Evolutionary conservation across 371 early-diverging fungal species (phyloP).

Genomic region (Chytridium lagenaria): DNA sequence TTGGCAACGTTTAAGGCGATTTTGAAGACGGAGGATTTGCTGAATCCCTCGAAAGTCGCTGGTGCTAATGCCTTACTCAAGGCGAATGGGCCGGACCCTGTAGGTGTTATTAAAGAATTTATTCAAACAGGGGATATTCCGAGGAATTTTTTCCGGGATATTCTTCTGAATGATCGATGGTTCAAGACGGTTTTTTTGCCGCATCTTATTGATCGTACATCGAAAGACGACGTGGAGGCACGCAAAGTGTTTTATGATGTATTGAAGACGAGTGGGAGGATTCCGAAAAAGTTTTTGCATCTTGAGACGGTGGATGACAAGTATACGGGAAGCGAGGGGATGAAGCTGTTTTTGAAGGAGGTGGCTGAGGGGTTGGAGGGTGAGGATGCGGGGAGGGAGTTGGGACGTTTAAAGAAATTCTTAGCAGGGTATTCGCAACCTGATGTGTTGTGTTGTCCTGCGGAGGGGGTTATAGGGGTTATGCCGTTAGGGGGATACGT

Average conservation of each 20-base stretch:
- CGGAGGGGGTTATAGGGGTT: neutral
- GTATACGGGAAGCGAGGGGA: neutral
- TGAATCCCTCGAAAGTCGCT: neutral
- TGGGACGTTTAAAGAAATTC: neutral
- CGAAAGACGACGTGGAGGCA: neutral
- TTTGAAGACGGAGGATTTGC: neutral
- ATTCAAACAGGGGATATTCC: neutral
- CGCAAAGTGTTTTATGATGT: neutral
- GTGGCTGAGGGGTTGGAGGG: neutral
- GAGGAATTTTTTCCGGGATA: neutral
- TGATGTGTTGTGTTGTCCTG: neutral
- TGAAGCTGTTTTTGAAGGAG: neutral
- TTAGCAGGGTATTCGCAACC: neutral
- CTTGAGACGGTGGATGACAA: neutral
- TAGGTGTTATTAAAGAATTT: neutral
- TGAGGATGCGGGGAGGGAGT: neutral
- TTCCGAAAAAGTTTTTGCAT: neutral
- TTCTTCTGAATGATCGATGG: slow-evolving; percentile 6
- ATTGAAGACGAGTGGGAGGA: neutral
- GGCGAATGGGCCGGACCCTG: neutral
- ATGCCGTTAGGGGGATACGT: neutral
- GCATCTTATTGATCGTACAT: neutral
- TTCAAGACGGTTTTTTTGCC: slow-evolving; percentile 7
- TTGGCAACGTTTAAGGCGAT: neutral
- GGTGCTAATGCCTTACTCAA: neutral